A percentile compares a stretch with the other conserved stretches of the same genome.
phyloP scores from a whole-genome alignment of 768 basidiomycete genomes.

The Asterophora lycoperdoides region DNA sequence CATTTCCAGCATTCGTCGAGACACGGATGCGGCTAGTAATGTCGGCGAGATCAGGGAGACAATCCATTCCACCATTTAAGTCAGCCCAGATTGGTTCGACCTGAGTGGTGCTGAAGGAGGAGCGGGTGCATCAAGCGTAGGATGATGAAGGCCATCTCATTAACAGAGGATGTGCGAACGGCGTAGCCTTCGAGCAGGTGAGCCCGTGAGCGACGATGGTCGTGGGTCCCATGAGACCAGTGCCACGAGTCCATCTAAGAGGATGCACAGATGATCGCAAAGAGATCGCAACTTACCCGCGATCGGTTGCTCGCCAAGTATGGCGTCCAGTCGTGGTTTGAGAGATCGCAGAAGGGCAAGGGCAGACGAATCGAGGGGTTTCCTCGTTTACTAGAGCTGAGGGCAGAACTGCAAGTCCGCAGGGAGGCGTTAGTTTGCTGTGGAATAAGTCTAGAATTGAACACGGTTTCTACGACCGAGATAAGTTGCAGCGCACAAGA shows the following conservation, averaged over 20 bases:
- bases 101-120: slow-evolving; percentile 95
- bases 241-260: slow-evolving; percentile 92
- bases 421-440: no score
- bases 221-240: slow-evolving; percentile 93
- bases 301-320: no score
- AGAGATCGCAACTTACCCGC: slow-evolving; percentile 59
- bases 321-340: no score
- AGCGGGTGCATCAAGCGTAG: slow-evolving; percentile 99
- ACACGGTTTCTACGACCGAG: no score
- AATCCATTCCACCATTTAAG: slow-evolving; percentile 97
- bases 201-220: slow-evolving; percentile 91
- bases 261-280: neutral
- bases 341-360: no score
- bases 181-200: slow-evolving; percentile 88
- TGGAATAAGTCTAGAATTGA: no score
- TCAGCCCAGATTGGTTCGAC: slow-evolving; percentile 99
- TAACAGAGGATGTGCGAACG: slow-evolving; percentile 96
- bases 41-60: slow-evolving; percentile 90
- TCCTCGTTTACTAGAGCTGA: no score
- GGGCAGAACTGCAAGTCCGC: no score
- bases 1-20: slow-evolving; percentile 25
- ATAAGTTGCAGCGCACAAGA: no score
- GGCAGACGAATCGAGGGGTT: no score
- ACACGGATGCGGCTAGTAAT: slow-evolving; percentile 84
- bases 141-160: slow-evolving; percentile 99